These are phyloP conservation scores for Lachancea meyersii DNA, from an alignment of 805 yeast species.

Conservation along the genomic window DNA sequence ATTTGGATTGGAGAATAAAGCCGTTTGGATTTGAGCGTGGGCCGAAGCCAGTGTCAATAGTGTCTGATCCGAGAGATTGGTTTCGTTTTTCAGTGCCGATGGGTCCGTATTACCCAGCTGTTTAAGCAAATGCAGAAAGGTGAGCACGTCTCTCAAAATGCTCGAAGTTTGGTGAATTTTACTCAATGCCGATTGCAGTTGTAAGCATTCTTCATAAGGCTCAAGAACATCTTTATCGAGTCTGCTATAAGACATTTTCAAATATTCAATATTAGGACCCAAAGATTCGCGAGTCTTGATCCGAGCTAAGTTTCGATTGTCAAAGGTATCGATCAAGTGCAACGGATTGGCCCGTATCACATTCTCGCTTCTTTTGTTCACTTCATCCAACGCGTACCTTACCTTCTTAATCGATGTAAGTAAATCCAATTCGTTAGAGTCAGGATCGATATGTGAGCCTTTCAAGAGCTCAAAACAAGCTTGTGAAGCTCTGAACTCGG, in stretches of 20 bases:
- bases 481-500: conserved; percentile 16
- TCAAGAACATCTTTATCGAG: conserved; percentile 24
- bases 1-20: conserved; percentile 23
- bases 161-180: conserved; percentile 32
- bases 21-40: conserved; percentile 24
- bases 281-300: conserved; percentile 14
- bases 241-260: conserved; percentile 29
- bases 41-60: conserved; percentile 21
- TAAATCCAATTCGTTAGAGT: conserved; percentile 20
- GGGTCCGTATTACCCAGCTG: conserved; percentile 12
- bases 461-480: conserved; percentile 24
- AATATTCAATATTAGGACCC: conserved; percentile 23
- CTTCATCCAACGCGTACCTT: conserved; percentile 25
- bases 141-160: conserved; percentile 26
- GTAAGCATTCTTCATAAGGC: conserved; percentile 28
- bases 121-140: conserved; percentile 24
- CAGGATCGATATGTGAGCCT: conserved; percentile 18
- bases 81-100: background rate
- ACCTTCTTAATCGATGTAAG: conserved; percentile 29
- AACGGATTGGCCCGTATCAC: conserved; percentile 21
- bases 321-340: conserved; percentile 21
- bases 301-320: conserved; percentile 16
- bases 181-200: conserved; percentile 26
- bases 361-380: conserved; percentile 20
- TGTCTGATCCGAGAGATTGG: conserved; percentile 11